Percentiles rank a stretch among this genome's conserved stretches.
phyloP scores from a whole-genome alignment of 768 basidiomycete species.

The Amanita polypyramis region DNA sequence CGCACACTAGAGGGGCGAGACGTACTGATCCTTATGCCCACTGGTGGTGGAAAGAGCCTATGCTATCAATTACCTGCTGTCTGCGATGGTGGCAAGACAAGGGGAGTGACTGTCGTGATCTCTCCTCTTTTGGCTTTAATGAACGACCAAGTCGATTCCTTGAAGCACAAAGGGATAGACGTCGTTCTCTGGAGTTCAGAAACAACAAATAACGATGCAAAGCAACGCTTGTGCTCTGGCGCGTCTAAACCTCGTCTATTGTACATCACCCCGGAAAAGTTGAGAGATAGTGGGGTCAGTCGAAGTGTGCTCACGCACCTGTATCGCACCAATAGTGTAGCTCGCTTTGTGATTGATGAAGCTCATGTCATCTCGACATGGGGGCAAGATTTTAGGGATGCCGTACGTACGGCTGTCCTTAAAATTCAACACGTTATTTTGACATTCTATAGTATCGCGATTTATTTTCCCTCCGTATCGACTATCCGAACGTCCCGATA shows the following conservation, averaged over 20 bases:
- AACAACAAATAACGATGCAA: conserved; percentile 27
- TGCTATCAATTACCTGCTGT: conserved; percentile 90
- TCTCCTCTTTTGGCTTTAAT: conserved; percentile 86
- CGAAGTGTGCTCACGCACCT: conserved; percentile 47
- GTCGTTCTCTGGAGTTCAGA: conserved; percentile 63
- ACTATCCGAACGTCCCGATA: conserved; percentile 75
- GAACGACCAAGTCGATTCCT: conserved; percentile 71
- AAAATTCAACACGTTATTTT: not conserved
- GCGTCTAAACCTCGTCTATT: conserved; percentile 52
- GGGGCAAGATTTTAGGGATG: conserved; percentile 90
- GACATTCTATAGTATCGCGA: conserved; percentile 47
- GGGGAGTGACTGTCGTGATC: conserved; percentile 82
- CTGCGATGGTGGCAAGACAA: conserved; percentile 57
- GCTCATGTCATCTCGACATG: conserved; percentile 92
- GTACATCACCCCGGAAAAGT: conserved; percentile 89
- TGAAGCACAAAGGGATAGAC: conserved; percentile 54
- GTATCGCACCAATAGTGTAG: conserved; percentile 46
- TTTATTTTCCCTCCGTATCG: conserved; percentile 56
- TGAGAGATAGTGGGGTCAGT: conserved; percentile 52
- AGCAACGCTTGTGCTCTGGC: conserved; percentile 30
- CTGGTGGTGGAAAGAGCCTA: conserved; percentile 86
- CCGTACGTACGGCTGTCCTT: conserved; percentile 33
- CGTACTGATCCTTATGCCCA: conserved; percentile 94
- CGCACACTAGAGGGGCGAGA: conserved; percentile 74
- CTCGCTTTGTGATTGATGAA: conserved; percentile 92